These are phyloP conservation scores for Mycena haematopus DNA, from an alignment of 768 basidiomycete genomes.

Conservation along the genomic window DNA sequence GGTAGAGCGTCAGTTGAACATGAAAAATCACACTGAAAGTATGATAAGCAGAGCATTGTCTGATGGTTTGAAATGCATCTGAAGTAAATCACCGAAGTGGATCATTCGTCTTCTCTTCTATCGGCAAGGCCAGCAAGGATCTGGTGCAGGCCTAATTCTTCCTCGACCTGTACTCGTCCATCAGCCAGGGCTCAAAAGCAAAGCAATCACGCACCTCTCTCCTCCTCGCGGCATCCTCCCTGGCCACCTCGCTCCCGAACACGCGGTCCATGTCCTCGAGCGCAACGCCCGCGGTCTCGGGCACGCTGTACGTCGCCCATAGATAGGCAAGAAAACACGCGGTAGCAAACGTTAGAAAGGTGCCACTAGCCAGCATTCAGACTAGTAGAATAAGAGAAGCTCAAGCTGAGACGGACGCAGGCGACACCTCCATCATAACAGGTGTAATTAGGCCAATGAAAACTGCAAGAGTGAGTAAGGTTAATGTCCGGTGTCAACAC, in stretches of 20 bases:
- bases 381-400: not conserved
- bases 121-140: constrained; percentile 47
- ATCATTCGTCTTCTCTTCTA: constrained; percentile 4
- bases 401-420: constrained; percentile 51
- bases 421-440: constrained; percentile 62
- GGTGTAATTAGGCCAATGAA: constrained; percentile 80
- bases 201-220: constrained; percentile 50
- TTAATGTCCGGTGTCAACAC: not conserved
- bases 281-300: constrained; percentile 79
- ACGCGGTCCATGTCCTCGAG: constrained; percentile 79
- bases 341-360: constrained; percentile 70
- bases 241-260: constrained; percentile 65
- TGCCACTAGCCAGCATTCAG: constrained; percentile 49
- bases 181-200: not conserved
- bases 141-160: constrained; percentile 56
- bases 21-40: too few relatives aligned
- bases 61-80: too few relatives aligned
- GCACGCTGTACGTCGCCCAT: constrained; percentile 73
- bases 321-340: constrained; percentile 72
- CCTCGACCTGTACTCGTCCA: constrained; percentile 55
- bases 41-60: too few relatives aligned
- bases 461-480: constrained; percentile 47
- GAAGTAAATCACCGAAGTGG: too few relatives aligned
- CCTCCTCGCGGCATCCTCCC: constrained; percentile 57
- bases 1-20: too few relatives aligned